These are phyloP conservation scores for Graphilbum ipis-grandicollis DNA, from an alignment of 2,329 filamentous ascomycete species.

Conservation along the genomic window DNA sequence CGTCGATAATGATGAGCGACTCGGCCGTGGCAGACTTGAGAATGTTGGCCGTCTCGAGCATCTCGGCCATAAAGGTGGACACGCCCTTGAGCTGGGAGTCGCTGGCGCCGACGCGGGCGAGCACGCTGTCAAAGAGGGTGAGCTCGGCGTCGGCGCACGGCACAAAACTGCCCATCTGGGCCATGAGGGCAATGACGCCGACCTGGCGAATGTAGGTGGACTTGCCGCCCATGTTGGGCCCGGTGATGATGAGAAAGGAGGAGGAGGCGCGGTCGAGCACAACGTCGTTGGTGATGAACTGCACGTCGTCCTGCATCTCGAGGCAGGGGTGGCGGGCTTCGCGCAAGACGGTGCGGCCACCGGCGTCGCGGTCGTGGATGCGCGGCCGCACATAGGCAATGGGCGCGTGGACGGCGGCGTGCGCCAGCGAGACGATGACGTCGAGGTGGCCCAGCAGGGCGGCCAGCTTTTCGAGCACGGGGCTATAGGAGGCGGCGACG, in stretches of 20 bases:
- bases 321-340: slow-evolving; percentile 94
- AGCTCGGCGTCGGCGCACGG: slow-evolving; percentile 81
- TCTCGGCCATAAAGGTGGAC: slow-evolving; percentile 98
- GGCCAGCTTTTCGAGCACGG: slow-evolving; percentile 77
- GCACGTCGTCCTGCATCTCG: slow-evolving; percentile 96
- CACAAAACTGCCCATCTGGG: slow-evolving; percentile 91
- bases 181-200: slow-evolving; percentile 92
- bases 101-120: slow-evolving; percentile 86
- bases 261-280: slow-evolving; percentile 60
- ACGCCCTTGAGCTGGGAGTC: slow-evolving; percentile 97
- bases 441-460: slow-evolving; percentile 83
- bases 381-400: slow-evolving; percentile 80
- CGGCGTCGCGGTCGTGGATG: slow-evolving; percentile 69
- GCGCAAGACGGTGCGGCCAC: slow-evolving; percentile 73
- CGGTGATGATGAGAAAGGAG: slow-evolving; percentile 90
- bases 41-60: slow-evolving; percentile 97
- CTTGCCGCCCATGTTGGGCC: slow-evolving; percentile 98
- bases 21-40: slow-evolving; percentile 91
- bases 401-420: slow-evolving; percentile 83
- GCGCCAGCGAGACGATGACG: slow-evolving; percentile 85
- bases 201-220: slow-evolving; percentile 97
- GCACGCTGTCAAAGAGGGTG: slow-evolving; percentile 91
- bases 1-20: slow-evolving; percentile 95
- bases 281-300: slow-evolving; percentile 97
- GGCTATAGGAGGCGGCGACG: slow-evolving; percentile 87